phyloP scores from a whole-genome alignment of 768 basidiomycete genomes.

The Hydnomerulius pinastri region DNA sequence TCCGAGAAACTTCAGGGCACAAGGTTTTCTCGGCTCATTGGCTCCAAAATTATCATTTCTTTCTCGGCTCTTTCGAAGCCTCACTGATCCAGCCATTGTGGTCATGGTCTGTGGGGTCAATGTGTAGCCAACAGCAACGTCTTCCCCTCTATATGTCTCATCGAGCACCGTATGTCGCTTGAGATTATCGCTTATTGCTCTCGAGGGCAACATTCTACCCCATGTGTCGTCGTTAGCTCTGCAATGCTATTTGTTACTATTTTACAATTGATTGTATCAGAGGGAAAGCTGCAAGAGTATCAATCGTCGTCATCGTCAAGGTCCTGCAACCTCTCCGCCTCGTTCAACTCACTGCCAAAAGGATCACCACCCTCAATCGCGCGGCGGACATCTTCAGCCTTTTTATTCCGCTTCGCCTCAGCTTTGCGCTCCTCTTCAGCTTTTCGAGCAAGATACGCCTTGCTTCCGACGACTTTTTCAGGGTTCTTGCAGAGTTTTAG shows the following conservation, averaged over 20 bases:
- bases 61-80: slow-evolving; percentile 61
- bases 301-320: slow-evolving; percentile 60
- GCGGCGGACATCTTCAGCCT: slow-evolving; percentile 50
- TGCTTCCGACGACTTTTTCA: slow-evolving; percentile 91
- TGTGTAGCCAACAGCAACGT: slow-evolving; percentile 55
- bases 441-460: slow-evolving; percentile 71
- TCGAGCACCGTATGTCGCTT: slow-evolving; percentile 23
- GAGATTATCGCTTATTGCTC: slow-evolving; percentile 14
- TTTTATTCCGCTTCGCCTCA: slow-evolving; percentile 66
- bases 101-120: slow-evolving; percentile 59
- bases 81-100: slow-evolving; percentile 37
- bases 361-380: slow-evolving; percentile 61
- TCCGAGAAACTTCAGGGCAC: neutral
- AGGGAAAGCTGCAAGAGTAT: neutral
- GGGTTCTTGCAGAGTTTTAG: slow-evolving; percentile 92
- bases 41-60: neutral
- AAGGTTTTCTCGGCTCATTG: neutral
- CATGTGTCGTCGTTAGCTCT: neutral
- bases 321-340: slow-evolving; percentile 34
- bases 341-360: slow-evolving; percentile 60
- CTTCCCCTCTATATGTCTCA: slow-evolving; percentile 20
- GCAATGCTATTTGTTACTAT: neutral
- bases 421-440: slow-evolving; percentile 72
- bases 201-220: slow-evolving; percentile 23
- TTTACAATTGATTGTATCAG: neutral